Evolutionary conservation across 176 grass and related monocot genomes (phyloP).

Genomic region (Avena sativa): DNA sequence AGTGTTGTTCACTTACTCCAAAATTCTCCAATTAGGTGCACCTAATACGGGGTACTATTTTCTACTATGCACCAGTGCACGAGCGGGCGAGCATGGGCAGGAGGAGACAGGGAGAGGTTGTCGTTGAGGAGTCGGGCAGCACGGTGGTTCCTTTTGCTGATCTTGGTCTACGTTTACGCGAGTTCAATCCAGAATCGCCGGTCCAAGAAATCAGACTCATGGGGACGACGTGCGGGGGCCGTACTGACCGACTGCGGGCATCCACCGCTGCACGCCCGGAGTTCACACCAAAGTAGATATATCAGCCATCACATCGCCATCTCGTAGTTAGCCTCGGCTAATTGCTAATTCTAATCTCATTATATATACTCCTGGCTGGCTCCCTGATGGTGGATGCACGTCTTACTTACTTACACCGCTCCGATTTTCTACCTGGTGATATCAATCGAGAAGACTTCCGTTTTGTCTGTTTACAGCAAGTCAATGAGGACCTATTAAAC

Average conservation of each 20-base stretch:
- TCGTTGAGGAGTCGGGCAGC: not conserved
- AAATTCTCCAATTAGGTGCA: slow-evolving; percentile 14
- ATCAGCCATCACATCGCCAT: not conserved
- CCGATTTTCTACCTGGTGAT: not conserved
- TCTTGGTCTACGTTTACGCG: not conserved
- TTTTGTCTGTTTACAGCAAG: not conserved
- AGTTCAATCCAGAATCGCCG: slow-evolving; percentile 2
- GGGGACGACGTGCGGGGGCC: slow-evolving; percentile 30
- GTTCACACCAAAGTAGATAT: not conserved
- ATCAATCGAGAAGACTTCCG: slow-evolving; percentile 25
- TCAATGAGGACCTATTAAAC: not conserved
- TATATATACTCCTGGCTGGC: not conserved
- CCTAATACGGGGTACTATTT: not conserved
- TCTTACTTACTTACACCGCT: slow-evolving; percentile 1
- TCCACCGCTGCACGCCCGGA: not conserved
- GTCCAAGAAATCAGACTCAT: slow-evolving; percentile 44
- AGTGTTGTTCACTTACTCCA: no score
- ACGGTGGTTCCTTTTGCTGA: not conserved
- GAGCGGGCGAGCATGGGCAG: not conserved
- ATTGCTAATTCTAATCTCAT: not conserved
- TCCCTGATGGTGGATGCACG: not conserved
- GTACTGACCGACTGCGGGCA: not conserved
- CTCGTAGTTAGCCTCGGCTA: not conserved
- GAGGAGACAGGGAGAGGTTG: not conserved
- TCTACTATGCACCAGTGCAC: not conserved